These are phyloP conservation scores for Cryptococcus sp. DNA, from an alignment of 1,284 basidiomycete species.

Conservation along the genomic window DNA sequence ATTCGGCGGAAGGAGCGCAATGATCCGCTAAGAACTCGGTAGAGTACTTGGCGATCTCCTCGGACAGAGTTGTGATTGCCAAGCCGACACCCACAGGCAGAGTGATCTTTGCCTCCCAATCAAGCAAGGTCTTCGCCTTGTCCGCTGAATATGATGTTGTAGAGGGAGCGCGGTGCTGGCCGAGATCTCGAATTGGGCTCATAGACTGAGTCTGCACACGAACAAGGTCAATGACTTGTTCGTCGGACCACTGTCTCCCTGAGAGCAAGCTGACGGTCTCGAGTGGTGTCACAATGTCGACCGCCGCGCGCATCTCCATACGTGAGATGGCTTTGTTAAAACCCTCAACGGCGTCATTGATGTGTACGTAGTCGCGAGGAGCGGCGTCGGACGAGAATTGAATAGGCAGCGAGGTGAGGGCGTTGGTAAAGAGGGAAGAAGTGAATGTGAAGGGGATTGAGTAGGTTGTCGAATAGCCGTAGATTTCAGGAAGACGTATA, in stretches of 20 bases:
- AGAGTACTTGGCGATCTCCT: constrained; percentile 32
- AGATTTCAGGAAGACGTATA: constrained; percentile 46
- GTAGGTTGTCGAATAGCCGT: constrained; percentile 35
- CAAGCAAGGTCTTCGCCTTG: constrained; percentile 21
- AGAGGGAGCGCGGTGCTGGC: constrained; percentile 19
- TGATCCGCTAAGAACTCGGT: constrained; percentile 30
- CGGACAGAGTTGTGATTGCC: constrained; percentile 25
- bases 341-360: constrained; percentile 43
- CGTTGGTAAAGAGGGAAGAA: constrained; percentile 39
- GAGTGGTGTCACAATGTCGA: constrained; percentile 2
- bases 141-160: constrained; percentile 20
- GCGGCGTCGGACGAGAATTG: constrained; percentile 43
- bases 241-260: constrained; percentile 33
- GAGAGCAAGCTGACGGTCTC: constrained; percentile 40
- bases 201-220: constrained; percentile 35
- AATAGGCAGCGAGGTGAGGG: constrained; percentile 43
- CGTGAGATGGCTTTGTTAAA: constrained; percentile 26
- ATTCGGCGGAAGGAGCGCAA: constrained; percentile 31
- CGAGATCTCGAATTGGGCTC: constrained; percentile 45
- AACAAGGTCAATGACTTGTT: constrained; percentile 43
- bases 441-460: constrained; percentile 43
- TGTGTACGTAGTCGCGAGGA: constrained; percentile 42
- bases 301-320: constrained; percentile 6
- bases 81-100: constrained; percentile 31
- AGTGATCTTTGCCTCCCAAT: constrained; percentile 29